Evolutionary conservation across 177 flowering plant genomes (phyloP), one percentile per base, ranked within the genome.

Genomic region (Vitis hybrid): DNA sequence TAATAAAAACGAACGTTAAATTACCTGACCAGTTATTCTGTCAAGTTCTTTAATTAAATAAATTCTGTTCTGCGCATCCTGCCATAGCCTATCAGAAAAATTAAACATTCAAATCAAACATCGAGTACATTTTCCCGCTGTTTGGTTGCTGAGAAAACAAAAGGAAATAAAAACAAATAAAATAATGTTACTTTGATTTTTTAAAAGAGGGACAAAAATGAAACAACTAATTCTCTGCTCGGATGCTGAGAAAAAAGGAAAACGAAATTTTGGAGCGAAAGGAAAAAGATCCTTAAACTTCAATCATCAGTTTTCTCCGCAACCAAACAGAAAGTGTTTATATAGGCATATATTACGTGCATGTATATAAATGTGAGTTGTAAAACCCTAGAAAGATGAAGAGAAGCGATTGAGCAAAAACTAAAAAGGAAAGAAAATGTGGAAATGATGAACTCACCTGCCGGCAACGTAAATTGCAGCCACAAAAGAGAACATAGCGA

Each of bases 21-120:
- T 58, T 75, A 93, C 99, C 88, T 87, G 91, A 18, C 98, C 99
- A 74, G 94, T 93, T 55, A 87, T 83, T 74, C 85, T 85, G 74
- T 94, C 99, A 50, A 93, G 91, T 86, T 94, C 94, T 41, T 91
- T 90, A n/a, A 90, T 88, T 64, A 93, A 77, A 75, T 85, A 86
- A 64, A 90, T 94, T 73, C 99, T 83, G 71, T 83, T 85, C 78
- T 94, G 79, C 8, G 99, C 82, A 73, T 94, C 99, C 84, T 91
- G 97, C 99, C 98, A 94, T 55, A 94, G 76, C 56, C 99, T 94
- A 57, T 35, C 60, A 56, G 51, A 14, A 62, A 18, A 64, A 74
- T 35, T 46, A 66, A 50, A 63, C 41, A 48, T 15, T 65, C 71
- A 55, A 30, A 1, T 51, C 56, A 46, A 17, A 63, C 20, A 62